A percentile compares a stretch with the other conserved stretches of the same genome.
These are phyloP conservation scores for Acidomyces sp. DNA, from an alignment of 495 filamentous ascomycete genomes.

Conservation along the genomic window DNA sequence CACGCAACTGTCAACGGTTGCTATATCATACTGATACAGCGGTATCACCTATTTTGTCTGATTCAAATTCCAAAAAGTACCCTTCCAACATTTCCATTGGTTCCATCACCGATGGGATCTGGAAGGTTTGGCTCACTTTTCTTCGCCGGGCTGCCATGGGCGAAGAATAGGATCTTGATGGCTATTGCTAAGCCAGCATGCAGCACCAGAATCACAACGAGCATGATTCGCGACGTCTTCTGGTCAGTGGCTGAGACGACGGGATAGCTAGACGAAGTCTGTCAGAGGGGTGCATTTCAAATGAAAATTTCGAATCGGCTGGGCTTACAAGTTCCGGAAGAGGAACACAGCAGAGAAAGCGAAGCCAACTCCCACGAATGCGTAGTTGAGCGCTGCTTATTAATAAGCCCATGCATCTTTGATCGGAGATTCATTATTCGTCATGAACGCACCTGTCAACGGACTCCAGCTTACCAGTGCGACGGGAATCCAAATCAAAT, in stretches of 20 bases:
- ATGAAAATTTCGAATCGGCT: background rate
- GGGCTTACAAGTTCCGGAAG: slow-evolving; percentile 61
- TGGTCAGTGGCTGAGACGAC: slow-evolving; percentile 84
- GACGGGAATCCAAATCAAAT: slow-evolving; percentile 92
- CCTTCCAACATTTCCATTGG: background rate
- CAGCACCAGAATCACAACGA: slow-evolving; percentile 68
- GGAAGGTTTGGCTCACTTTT: background rate
- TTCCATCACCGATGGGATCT: slow-evolving; percentile 4
- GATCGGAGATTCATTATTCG: no score
- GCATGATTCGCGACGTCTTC: slow-evolving; percentile 75
- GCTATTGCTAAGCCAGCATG: slow-evolving; percentile 81
- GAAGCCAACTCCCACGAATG: slow-evolving; percentile 86
- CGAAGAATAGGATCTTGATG: slow-evolving; percentile 95
- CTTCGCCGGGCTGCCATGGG: slow-evolving; percentile 34
- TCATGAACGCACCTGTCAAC: slow-evolving; percentile 14
- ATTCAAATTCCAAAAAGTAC: background rate
- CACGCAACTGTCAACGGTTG: no score
- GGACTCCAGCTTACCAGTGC: slow-evolving; percentile 49
- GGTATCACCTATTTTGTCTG: no score
- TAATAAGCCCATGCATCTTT: no score
- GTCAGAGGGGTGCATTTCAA: background rate
- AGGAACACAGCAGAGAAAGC: slow-evolving; percentile 75
- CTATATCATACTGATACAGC: no score
- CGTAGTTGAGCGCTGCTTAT: slow-evolving; percentile 73
- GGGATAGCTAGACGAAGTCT: slow-evolving; percentile 41